Evolutionary conservation across 108 stramenopile genomes (phyloP).

Genomic region (Aurantiochytrium sp.): DNA sequence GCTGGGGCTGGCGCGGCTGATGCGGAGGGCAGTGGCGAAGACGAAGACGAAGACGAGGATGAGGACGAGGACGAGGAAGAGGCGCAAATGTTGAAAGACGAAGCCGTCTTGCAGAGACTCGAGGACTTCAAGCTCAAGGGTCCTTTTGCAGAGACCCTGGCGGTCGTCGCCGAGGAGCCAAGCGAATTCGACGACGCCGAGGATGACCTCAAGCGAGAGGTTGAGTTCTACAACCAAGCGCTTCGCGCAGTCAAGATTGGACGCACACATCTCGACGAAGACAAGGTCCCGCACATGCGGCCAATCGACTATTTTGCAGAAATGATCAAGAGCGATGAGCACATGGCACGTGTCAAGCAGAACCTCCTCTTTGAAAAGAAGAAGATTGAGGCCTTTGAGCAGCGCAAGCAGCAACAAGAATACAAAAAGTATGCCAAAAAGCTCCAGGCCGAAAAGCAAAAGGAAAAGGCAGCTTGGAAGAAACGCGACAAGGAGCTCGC

Average conservation of each 20-base stretch:
- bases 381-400: constrained; percentile 93
- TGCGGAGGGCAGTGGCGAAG: neutral
- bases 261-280: constrained; percentile 12
- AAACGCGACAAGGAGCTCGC: constrained; percentile 67
- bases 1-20: neutral
- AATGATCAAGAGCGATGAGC: constrained; percentile 86
- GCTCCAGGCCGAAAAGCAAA: constrained; percentile 64
- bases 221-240: constrained; percentile 87
- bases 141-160: constrained; percentile 47
- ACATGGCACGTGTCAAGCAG: constrained; percentile 94
- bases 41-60: constrained; percentile 18
- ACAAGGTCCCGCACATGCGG: constrained; percentile 48
- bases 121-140: constrained; percentile 31
- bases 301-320: constrained; percentile 97
- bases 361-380: constrained; percentile 92
- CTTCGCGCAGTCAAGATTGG: constrained; percentile 71
- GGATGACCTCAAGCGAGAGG: constrained; percentile 91
- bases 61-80: constrained; percentile 19
- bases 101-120: constrained; percentile 31
- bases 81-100: neutral
- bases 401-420: constrained; percentile 69
- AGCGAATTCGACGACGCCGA: constrained; percentile 65
- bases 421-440: constrained; percentile 66
- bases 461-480: constrained; percentile 81
- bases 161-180: constrained; percentile 22